Evolutionary conservation across 352 stramenopile genomes (phyloP).

Genomic region (Phytophthora hybrid): DNA sequence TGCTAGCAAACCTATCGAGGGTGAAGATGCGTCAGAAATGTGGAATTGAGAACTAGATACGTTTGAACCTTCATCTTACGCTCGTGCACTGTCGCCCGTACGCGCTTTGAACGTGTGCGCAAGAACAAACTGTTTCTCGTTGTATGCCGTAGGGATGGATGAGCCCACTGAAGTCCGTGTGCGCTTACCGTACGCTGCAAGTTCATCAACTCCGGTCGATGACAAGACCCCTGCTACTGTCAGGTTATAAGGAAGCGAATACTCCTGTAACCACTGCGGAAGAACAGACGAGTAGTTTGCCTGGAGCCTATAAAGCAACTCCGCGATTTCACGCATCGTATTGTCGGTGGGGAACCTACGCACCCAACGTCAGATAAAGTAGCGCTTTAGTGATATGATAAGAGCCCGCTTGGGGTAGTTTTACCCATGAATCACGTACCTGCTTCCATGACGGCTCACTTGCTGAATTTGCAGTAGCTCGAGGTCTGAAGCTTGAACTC

Average conservation of each 20-base stretch:
- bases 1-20: slow-evolving; percentile 54
- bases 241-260: slow-evolving; percentile 69
- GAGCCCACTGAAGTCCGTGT: slow-evolving; percentile 30
- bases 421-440: slow-evolving; percentile 31
- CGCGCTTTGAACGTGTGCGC: slow-evolving; percentile 69
- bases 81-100: slow-evolving; percentile 64
- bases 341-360: slow-evolving; percentile 60
- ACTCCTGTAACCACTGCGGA: slow-evolving; percentile 62
- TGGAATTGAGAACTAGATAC: background rate
- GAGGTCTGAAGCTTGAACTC: slow-evolving; percentile 43
- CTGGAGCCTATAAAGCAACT: slow-evolving; percentile 53
- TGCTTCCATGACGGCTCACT: slow-evolving; percentile 67
- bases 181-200: slow-evolving; percentile 50
- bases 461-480: slow-evolving; percentile 70
- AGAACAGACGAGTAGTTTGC: slow-evolving; percentile 47
- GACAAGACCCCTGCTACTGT: slow-evolving; percentile 52
- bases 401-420: no score
- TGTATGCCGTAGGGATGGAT: slow-evolving; percentile 32
- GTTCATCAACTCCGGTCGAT: slow-evolving; percentile 43
- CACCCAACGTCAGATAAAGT: background rate
- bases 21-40: background rate
- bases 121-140: slow-evolving; percentile 48
- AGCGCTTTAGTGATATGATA: background rate
- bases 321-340: slow-evolving; percentile 56
- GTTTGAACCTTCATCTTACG: slow-evolving; percentile 41